Evolutionary conservation across 2,329 filamentous ascomycete genomes (phyloP).

Genomic region (Epichloe amarillans): DNA sequence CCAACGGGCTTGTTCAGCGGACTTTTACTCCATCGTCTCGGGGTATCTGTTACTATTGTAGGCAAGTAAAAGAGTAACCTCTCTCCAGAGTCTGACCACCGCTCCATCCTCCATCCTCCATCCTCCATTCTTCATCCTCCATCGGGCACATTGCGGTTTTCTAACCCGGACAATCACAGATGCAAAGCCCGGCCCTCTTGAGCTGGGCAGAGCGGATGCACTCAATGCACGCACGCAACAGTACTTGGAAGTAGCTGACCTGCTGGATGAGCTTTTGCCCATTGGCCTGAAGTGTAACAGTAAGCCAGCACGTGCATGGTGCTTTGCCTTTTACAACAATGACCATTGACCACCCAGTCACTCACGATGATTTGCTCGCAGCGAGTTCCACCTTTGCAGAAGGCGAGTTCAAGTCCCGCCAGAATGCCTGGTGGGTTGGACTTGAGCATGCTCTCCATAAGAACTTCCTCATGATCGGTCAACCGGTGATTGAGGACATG

Average conservation of each 20-base stretch:
- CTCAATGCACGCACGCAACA: conserved; percentile 36
- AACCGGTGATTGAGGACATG: conserved; percentile 29
- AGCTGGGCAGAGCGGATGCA: conserved; percentile 32
- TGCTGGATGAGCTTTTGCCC: conserved; percentile 27
- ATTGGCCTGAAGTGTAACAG: conserved; percentile 36
- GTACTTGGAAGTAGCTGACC: conserved; percentile 30
- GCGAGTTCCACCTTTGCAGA: conserved; percentile 33
- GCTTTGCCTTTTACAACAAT: neutral
- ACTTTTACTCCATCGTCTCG: conserved; percentile 27
- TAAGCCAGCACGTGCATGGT: conserved; percentile 15
- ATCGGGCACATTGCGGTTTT: neutral
- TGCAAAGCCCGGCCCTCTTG: conserved; percentile 23
- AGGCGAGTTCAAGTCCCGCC: conserved; percentile 32
- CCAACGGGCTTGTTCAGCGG: conserved; percentile 33
- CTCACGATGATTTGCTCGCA: too few relatives aligned
- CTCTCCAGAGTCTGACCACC: neutral
- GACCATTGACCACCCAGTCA: too few relatives aligned
- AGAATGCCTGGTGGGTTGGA: conserved; percentile 33
- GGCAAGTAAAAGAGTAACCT: conserved; percentile 16
- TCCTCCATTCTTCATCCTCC: too few relatives aligned
- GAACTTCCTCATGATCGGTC: conserved; percentile 38
- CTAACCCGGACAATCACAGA: conserved; percentile 14
- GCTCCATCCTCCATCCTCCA: too few relatives aligned
- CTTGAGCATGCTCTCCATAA: conserved; percentile 31
- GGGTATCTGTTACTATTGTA: conserved; percentile 26